Evolutionary conservation across 108 stramenopile genomes (phyloP).

Genomic region (Cyclotella distinguenda): DNA sequence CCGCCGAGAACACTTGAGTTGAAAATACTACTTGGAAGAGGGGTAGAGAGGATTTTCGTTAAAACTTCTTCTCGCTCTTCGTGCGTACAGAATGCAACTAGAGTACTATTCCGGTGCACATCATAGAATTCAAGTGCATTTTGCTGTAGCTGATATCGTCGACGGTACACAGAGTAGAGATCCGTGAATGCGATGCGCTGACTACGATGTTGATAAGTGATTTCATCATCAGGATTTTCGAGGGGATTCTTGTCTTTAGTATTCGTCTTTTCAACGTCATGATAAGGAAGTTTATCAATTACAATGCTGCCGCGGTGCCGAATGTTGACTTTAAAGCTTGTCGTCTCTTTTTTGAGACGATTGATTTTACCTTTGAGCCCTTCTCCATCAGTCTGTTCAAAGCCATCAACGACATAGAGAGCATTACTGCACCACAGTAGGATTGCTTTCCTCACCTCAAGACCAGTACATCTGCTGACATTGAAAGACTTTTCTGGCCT

Average conservation of each 20-base stretch:
- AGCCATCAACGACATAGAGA: slow-evolving; percentile 87
- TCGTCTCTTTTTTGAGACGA: slow-evolving; percentile 73
- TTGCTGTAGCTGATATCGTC: slow-evolving; percentile 93
- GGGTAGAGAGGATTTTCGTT: slow-evolving; percentile 61
- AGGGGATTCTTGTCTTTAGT: slow-evolving; percentile 39
- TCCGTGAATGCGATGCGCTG: slow-evolving; percentile 80
- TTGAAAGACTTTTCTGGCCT: slow-evolving; percentile 89
- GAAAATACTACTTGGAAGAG: slow-evolving; percentile 87
- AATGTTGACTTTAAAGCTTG: slow-evolving; percentile 76
- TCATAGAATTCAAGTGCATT: slow-evolving; percentile 94
- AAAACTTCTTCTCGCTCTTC: slow-evolving; percentile 81
- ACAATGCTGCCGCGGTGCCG: slow-evolving; percentile 36
- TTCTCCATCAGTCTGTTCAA: slow-evolving; percentile 81
- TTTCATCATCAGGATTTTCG: slow-evolving; percentile 58
- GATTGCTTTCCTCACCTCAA: slow-evolving; percentile 83
- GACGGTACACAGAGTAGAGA: slow-evolving; percentile 79
- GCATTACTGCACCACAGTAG: slow-evolving; percentile 81
- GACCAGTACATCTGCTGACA: slow-evolving; percentile 82
- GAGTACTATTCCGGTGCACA: slow-evolving; percentile 70
- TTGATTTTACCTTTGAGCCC: slow-evolving; percentile 81
- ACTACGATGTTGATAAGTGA: slow-evolving; percentile 84
- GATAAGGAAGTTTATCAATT: slow-evolving; percentile 27
- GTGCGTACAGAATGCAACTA: slow-evolving; percentile 70
- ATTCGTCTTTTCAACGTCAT: slow-evolving; percentile 38
- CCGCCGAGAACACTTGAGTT: slow-evolving; percentile 41